Conservation (phyloP, 495 filamentous ascomycete genomes). For the Talaromyces nanjingensis region DNA sequence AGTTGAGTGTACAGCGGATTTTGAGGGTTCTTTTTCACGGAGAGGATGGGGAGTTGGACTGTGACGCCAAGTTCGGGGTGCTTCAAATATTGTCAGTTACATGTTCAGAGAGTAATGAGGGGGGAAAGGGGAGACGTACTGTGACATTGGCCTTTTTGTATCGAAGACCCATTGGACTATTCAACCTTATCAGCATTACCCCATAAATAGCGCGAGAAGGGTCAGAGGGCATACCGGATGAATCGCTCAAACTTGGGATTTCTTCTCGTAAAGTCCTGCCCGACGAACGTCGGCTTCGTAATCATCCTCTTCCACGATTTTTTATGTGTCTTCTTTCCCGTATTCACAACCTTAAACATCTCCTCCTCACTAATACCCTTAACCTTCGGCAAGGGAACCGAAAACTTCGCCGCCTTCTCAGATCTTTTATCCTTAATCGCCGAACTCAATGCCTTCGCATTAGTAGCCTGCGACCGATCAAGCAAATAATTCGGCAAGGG, state of each 20-base stretch:
- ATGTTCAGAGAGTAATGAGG: neutral
- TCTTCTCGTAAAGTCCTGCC: conserved; percentile 82
- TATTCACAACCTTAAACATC: conserved; percentile 97
- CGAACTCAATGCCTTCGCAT: conserved; percentile 79
- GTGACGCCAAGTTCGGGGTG: conserved; percentile 81
- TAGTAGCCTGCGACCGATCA: conserved; percentile 76
- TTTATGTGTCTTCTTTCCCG: conserved; percentile 74
- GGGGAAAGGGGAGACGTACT: conserved; percentile 25
- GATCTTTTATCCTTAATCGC: conserved; percentile 84
- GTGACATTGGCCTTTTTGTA: conserved; percentile 95
- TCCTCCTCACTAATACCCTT: conserved; percentile 92
- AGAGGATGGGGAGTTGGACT: conserved; percentile 86
- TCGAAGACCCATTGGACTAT: conserved; percentile 73
- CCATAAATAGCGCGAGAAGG: too few species aligned
- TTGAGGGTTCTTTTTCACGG: conserved; percentile 98
- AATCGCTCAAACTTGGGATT: conserved; percentile 95
- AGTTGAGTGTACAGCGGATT: conserved; percentile 92
- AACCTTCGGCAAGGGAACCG: conserved; percentile 90
- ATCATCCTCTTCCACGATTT: conserved; percentile 94
- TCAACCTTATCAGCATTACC: too few species aligned
- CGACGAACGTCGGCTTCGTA: conserved; percentile 87
- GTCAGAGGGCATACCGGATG: conserved; percentile 35
- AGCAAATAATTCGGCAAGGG: conserved; percentile 84
- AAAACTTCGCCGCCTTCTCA: conserved; percentile 94
- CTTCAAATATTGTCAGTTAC: neutral